A percentile compares a stretch with the other conserved stretches of the same genome.
These are phyloP conservation scores for Plicaturopsis crispa DNA, from an alignment of 768 basidiomycete species.

Conservation along the genomic window DNA sequence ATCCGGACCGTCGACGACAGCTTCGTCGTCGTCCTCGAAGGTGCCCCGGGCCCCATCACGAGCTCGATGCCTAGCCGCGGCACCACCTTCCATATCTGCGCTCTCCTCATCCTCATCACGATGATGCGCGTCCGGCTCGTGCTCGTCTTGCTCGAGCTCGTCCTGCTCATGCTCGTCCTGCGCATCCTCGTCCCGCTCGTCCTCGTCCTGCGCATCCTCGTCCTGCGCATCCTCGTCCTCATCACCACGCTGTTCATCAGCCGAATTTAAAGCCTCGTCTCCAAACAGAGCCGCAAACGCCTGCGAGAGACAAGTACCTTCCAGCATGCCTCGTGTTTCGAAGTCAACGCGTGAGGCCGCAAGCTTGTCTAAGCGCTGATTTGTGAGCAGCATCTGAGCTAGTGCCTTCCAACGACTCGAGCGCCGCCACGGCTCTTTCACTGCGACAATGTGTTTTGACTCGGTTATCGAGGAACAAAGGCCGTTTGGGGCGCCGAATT, in stretches of 20 bases:
- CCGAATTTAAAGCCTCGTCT: background rate
- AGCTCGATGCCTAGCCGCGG: too few species aligned
- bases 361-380: slow-evolving; percentile 15
- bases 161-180: background rate
- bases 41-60: background rate
- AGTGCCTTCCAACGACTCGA: slow-evolving; percentile 11
- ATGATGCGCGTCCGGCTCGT: background rate
- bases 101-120: background rate
- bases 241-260: slow-evolving; percentile 2
- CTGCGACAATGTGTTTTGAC: slow-evolving; percentile 17
- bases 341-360: slow-evolving; percentile 7
- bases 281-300: slow-evolving; percentile 2
- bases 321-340: slow-evolving; percentile 14
- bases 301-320: slow-evolving; percentile 4
- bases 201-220: background rate
- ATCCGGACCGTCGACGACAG: background rate
- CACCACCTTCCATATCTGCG: too few species aligned
- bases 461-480: slow-evolving; percentile 15
- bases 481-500: slow-evolving; percentile 19
- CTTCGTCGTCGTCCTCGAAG: background rate
- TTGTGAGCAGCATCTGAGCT: slow-evolving; percentile 16
- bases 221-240: slow-evolving; percentile 5
- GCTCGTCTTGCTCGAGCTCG: background rate
- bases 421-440: slow-evolving; percentile 16
- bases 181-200: slow-evolving; percentile 6